Evolutionary conservation across 257 asterid species (phyloP).

Genomic region (Ocimum tenuiflorum): DNA sequence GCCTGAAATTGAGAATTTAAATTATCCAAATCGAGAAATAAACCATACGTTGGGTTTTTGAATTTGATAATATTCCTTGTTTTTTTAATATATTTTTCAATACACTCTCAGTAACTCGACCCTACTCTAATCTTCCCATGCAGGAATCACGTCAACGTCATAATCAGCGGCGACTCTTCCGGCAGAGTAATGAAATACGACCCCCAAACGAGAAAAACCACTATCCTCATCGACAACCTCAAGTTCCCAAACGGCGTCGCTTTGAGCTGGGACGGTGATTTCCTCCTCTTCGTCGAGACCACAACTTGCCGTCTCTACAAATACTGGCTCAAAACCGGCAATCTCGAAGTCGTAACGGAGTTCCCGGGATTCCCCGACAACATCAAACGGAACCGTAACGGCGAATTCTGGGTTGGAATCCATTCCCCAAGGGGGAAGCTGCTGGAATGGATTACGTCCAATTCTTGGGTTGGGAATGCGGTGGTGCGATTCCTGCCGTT

Average conservation of each 20-base stretch:
- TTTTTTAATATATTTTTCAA: no score
- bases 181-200: constrained; percentile 66
- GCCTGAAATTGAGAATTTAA: no score
- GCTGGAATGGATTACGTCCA: constrained; percentile 36
- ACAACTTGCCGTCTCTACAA: constrained; percentile 46
- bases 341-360: constrained; percentile 29
- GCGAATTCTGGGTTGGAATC: constrained; percentile 77
- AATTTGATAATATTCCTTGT: no score
- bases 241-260: constrained; percentile 79
- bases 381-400: constrained; percentile 40
- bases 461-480: constrained; percentile 39
- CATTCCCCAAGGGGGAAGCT: constrained; percentile 33
- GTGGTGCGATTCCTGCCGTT: constrained; percentile 26
- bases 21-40: no score
- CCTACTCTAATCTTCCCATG: not conserved
- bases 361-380: constrained; percentile 72
- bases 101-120: no score
- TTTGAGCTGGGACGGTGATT: constrained; percentile 42
- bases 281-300: constrained; percentile 56
- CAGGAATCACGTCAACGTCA: constrained; percentile 39
- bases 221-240: constrained; percentile 37
- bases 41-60: no score
- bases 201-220: constrained; percentile 26
- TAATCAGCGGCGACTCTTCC: constrained; percentile 44
- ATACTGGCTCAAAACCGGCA: constrained; percentile 46